Conservation (phyloP, 2,329 filamentous ascomycete genomes). For the Knufia petricola region DNA sequence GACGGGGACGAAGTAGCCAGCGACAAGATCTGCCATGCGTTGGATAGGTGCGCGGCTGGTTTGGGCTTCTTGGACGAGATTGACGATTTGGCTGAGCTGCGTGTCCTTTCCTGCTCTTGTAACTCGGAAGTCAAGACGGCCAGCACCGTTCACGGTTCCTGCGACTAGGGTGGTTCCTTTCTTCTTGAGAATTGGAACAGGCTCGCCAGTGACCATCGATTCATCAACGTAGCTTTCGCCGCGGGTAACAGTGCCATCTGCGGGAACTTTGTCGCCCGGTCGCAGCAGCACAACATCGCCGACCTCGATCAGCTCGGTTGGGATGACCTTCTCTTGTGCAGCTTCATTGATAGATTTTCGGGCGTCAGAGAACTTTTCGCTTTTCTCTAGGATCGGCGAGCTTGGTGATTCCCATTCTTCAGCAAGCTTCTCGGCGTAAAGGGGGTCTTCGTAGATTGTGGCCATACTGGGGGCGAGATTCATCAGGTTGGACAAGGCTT, state of each 20-base stretch:
- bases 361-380: slow-evolving; percentile 32
- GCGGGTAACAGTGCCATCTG: slow-evolving; percentile 75
- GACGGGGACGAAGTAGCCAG: slow-evolving; percentile 85
- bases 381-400: slow-evolving; percentile 33
- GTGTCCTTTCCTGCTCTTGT: slow-evolving; percentile 89
- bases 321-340: slow-evolving; percentile 74
- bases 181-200: slow-evolving; percentile 86
- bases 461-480: slow-evolving; percentile 93
- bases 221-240: slow-evolving; percentile 94
- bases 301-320: slow-evolving; percentile 87
- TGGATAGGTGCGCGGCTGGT: slow-evolving; percentile 92
- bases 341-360: slow-evolving; percentile 44
- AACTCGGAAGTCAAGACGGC: slow-evolving; percentile 83
- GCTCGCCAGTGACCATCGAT: slow-evolving; percentile 97
- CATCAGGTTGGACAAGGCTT: slow-evolving; percentile 87
- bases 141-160: slow-evolving; percentile 90
- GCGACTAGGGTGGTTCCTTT: slow-evolving; percentile 74
- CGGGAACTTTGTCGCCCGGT: slow-evolving; percentile 92
- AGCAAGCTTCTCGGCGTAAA: slow-evolving; percentile 81
- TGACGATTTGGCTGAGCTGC: slow-evolving; percentile 94
- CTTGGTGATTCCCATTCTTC: slow-evolving; percentile 58
- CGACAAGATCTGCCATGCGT: slow-evolving; percentile 77
- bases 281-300: slow-evolving; percentile 87
- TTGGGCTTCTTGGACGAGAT: slow-evolving; percentile 94
- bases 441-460: slow-evolving; percentile 89